Evolutionary conservation across 768 basidiomycete species (phyloP).

Genomic region (Exsudoporus frostii): DNA sequence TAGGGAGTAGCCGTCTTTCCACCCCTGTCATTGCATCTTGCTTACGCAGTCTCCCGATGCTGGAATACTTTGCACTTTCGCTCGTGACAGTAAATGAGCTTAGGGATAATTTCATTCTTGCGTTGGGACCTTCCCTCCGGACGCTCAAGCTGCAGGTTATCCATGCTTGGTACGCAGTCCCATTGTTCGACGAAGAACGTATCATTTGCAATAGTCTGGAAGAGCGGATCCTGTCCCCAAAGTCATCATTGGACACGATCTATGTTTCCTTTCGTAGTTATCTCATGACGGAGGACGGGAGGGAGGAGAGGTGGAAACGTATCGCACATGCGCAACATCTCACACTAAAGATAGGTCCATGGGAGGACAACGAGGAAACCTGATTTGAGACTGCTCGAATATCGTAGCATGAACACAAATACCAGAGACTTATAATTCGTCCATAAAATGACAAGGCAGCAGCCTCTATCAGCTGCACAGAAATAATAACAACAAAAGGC

Average conservation of each 20-base stretch:
- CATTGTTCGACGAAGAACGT: conserved; percentile 32
- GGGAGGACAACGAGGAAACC: conserved; percentile 24
- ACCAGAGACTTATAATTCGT: not conserved
- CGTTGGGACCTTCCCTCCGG: conserved; percentile 27
- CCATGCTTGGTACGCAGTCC: conserved; percentile 33
- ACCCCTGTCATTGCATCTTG: conserved; percentile 29
- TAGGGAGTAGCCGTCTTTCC: conserved; percentile 34
- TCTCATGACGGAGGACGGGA: conserved; percentile 21
- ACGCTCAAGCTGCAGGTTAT: conserved; percentile 37
- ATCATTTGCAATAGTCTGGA: conserved; percentile 31
- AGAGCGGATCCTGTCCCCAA: conserved; percentile 12
- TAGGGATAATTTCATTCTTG: conserved; percentile 29
- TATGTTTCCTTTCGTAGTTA: conserved; percentile 19
- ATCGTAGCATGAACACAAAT: not conserved
- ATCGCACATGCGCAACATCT: conserved; percentile 23
- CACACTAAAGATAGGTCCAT: conserved; percentile 26
- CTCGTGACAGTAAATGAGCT: conserved; percentile 36
- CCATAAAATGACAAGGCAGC: not conserved
- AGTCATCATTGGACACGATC: conserved; percentile 5
- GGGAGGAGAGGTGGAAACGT: conserved; percentile 24
- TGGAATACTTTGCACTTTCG: conserved; percentile 38
- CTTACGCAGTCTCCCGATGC: conserved; percentile 22
- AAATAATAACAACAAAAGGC: not conserved
- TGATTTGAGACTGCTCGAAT: not conserved
- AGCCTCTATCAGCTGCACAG: not conserved